These are phyloP conservation scores for Backusella westeae DNA, from an alignment of 192 early-diverging fungal species.

Conservation along the genomic window DNA sequence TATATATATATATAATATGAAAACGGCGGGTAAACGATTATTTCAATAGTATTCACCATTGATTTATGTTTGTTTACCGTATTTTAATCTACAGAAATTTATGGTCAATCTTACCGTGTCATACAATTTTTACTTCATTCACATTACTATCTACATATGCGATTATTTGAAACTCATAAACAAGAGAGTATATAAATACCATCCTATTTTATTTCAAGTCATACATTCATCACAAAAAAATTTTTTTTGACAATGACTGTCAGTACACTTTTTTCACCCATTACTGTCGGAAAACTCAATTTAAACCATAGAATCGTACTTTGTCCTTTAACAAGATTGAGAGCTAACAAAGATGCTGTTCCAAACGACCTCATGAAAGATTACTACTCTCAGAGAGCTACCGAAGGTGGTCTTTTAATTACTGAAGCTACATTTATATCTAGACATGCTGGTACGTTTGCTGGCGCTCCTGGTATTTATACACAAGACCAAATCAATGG, in stretches of 20 bases:
- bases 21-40: too few species aligned
- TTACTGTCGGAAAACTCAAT: constrained; percentile 2
- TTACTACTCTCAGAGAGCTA: constrained; percentile 27
- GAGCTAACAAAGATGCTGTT: not conserved
- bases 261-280: constrained; percentile 19
- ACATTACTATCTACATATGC: not conserved
- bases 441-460: constrained; percentile 12
- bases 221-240: not conserved
- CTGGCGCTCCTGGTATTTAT: constrained; percentile 33
- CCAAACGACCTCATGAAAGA: constrained; percentile 12
- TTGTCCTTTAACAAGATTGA: constrained; percentile 19
- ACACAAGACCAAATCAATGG: constrained; percentile 39
- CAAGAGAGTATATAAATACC: not conserved
- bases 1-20: too few species aligned
- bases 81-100: not conserved
- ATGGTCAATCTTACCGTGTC: not conserved
- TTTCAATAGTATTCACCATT: not conserved
- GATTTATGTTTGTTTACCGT: too few species aligned
- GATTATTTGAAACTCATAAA: not conserved
- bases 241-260: not conserved
- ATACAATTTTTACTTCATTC: not conserved
- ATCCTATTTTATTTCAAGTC: not conserved
- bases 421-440: constrained; percentile 25
- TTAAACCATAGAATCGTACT: constrained; percentile 25
- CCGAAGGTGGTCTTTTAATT: constrained; percentile 19